Evolutionary conservation across 1,139 yeast species (phyloP).

Genomic region (Kurtzmaniella quercitrusa): DNA sequence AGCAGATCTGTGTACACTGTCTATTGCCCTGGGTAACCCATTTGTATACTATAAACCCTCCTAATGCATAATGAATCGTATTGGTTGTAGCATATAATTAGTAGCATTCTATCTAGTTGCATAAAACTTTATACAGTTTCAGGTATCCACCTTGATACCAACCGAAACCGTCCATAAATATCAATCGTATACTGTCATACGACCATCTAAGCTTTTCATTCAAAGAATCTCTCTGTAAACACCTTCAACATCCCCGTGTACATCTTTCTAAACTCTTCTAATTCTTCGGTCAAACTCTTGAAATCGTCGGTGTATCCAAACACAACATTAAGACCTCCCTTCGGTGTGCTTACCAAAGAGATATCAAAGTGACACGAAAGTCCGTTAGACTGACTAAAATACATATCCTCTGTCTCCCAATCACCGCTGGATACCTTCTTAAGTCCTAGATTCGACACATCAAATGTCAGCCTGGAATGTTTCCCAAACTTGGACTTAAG

Average conservation of each 20-base stretch:
- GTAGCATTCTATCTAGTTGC: too few relatives aligned
- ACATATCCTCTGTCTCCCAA: conserved; percentile 17
- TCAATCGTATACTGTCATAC: too few relatives aligned
- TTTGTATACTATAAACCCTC: too few relatives aligned
- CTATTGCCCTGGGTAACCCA: too few relatives aligned
- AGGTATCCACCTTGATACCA: too few relatives aligned
- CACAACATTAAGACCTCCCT: conserved; percentile 20
- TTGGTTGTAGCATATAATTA: too few relatives aligned
- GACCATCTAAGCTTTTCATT: too few relatives aligned
- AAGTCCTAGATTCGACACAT: conserved; percentile 26
- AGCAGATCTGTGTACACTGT: too few relatives aligned
- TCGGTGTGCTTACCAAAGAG: conserved; percentile 16
- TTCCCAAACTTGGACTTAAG: conserved; percentile 10
- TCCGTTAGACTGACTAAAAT: conserved; percentile 26
- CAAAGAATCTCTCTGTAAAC: too few relatives aligned
- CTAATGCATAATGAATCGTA: too few relatives aligned
- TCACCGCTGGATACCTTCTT: conserved; percentile 9
- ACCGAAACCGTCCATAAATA: too few relatives aligned
- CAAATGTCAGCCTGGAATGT: conserved; percentile 15
- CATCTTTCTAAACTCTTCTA: not conserved
- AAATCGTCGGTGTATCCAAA: conserved; percentile 15
- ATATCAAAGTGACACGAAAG: conserved; percentile 16
- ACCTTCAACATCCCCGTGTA: not conserved
- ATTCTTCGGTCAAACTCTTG: conserved; percentile 1
- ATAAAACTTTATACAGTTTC: too few relatives aligned